Percentiles rank a stretch among this genome's conserved stretches.
Conservation (phyloP, 2,329 filamentous ascomycete genomes). For the Mycosphaerella sp. region DNA sequence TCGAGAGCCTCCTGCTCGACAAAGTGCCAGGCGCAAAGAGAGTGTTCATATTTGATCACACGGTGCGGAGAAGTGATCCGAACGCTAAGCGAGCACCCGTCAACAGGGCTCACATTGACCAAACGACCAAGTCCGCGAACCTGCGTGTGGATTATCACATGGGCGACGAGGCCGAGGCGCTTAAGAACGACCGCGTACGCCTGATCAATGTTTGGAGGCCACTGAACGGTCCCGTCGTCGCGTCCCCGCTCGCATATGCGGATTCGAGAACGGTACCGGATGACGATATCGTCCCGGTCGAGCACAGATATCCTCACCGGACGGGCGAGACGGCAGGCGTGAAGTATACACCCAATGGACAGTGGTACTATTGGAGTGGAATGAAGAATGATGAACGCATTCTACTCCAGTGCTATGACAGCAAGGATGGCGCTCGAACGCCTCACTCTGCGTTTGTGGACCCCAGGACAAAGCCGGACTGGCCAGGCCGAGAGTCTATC, state of each 20-base stretch:
- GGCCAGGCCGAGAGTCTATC: slow-evolving; percentile 68
- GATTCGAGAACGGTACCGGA: slow-evolving; percentile 51
- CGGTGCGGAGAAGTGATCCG: slow-evolving; percentile 62
- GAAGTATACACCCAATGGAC: slow-evolving; percentile 52
- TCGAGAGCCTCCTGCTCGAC: slow-evolving; percentile 63
- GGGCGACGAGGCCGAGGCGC: slow-evolving; percentile 57
- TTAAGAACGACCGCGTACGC: slow-evolving; percentile 64
- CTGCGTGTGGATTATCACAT: slow-evolving; percentile 64
- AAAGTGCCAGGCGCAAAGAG: slow-evolving; percentile 59
- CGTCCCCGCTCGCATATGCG: slow-evolving; percentile 53
- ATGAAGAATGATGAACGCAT: slow-evolving; percentile 58
- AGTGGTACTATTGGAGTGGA: slow-evolving; percentile 75
- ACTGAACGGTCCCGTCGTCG: slow-evolving; percentile 52
- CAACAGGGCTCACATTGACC: slow-evolving; percentile 71
- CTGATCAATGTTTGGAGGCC: slow-evolving; percentile 84
- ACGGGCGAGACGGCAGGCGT: slow-evolving; percentile 70
- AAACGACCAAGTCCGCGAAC: slow-evolving; percentile 60
- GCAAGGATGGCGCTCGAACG: slow-evolving; percentile 35
- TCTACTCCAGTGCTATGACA: slow-evolving; percentile 47
- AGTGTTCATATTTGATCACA: slow-evolving; percentile 80
- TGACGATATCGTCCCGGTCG: slow-evolving; percentile 61
- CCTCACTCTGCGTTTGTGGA: slow-evolving; percentile 78
- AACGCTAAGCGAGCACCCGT: slow-evolving; percentile 62
- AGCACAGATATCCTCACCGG: slow-evolving; percentile 66
- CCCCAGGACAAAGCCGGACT: slow-evolving; percentile 61